Base-by-base conservation (phyloP, 495 filamentous ascomycete genomes). In the Tetracladium marchalianum region DNA sequence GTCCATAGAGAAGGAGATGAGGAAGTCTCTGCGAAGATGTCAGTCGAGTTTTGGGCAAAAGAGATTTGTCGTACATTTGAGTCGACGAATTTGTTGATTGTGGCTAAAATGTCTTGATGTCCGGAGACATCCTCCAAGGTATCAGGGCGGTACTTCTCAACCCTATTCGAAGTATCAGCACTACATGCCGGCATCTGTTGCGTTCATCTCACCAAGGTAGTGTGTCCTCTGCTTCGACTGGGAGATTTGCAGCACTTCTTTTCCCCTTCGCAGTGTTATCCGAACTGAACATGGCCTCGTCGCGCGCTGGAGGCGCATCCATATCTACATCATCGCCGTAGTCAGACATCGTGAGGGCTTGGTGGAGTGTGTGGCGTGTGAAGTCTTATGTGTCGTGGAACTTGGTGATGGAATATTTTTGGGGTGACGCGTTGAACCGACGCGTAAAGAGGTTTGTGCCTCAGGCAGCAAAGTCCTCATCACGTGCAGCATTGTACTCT, bases 1-100 rank as follows among this genome's bases (percentile, higher is more conserved):
- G 93, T 1, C 93, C 93, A 61, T 99, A 99, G 52, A 99, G 84
- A 37, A 99, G 87, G 35, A 99, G 85, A 71, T 99, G 92, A 13
- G 92, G 92, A 52, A 99, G 70, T 59, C 89, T 76, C 76, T 85
- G 44, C 31, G 1, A 17, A 13, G 4, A 2, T 37, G 36, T 53
- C 16, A 16, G 49, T 39, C 31, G 13, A 13, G 33, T 40, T 35
- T 38, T 31, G 12, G 1, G 31, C 2, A 22, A 27, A 27, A 27
- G 22, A 27, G 7, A 7, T 27, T 8, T 7, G 31, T 19, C 66
- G 15, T 64, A 84, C 81, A 68, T 97, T 95, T 31, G 82, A 70
- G 54, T 95, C 87, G 58, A 99, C 80, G 55, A 99, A 99, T 60
- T 85, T 86, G 68, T 95, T 95, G 69, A 98, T 94, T 5, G 92